Percentiles rank a stretch among this genome's conserved stretches.
Conservation (phyloP, 192 early-diverging fungal genomes). For the Coemansia umbellata region DNA sequence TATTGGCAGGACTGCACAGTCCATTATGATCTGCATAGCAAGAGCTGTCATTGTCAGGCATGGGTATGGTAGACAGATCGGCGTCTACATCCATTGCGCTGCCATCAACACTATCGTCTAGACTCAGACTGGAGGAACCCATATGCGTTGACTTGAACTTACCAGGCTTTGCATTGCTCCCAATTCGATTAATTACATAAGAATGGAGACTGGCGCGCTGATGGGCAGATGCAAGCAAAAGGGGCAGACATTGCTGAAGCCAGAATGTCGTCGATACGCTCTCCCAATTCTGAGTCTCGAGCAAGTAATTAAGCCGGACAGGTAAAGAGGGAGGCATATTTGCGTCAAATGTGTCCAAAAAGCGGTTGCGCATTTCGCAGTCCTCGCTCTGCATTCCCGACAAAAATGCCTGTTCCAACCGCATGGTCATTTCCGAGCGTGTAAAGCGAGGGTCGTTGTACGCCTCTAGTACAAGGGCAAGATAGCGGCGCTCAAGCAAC, state of each 20-base stretch:
- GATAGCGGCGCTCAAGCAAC: slow-evolving; percentile 73
- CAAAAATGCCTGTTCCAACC: slow-evolving; percentile 92
- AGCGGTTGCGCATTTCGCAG: slow-evolving; percentile 73
- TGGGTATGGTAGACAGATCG: no score
- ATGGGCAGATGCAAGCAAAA: slow-evolving; percentile 70
- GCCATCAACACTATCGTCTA: neutral
- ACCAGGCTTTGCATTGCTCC: neutral
- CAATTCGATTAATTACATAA: slow-evolving; percentile 7
- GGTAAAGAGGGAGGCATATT: slow-evolving; percentile 68
- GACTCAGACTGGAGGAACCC: no score
- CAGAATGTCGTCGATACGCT: slow-evolving; percentile 80
- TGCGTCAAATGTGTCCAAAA: slow-evolving; percentile 76
- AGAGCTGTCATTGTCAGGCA: neutral
- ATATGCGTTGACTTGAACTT: neutral
- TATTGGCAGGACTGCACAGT: neutral
- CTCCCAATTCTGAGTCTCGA: slow-evolving; percentile 96
- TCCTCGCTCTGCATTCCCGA: slow-evolving; percentile 80
- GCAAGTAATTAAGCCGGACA: slow-evolving; percentile 79
- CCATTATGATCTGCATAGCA: neutral
- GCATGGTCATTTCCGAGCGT: slow-evolving; percentile 86
- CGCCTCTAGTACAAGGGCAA: slow-evolving; percentile 86
- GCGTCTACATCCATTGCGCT: neutral
- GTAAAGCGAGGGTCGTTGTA: slow-evolving; percentile 81
- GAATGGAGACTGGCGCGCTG: slow-evolving; percentile 23
- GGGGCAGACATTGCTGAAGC: slow-evolving; percentile 87